Evolutionary conservation across 306 rosid species (phyloP), one percentile per base, ranked within the genome.

Genomic region (Rosa multiflora): DNA sequence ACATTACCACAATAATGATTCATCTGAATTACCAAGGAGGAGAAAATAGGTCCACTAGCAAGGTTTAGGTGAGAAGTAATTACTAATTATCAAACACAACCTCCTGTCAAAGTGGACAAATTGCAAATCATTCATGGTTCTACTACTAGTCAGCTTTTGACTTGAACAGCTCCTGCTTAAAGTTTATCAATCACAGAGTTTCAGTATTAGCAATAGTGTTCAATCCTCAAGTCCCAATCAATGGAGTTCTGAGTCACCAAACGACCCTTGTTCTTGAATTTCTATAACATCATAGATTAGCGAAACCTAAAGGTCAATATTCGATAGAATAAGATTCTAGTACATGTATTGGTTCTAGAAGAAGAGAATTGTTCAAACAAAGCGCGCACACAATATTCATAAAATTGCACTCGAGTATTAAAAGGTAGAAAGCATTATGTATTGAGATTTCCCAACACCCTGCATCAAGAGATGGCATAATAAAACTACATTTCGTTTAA

Each of bases 231-330:
- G n/a, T 21, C 66, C 52, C 66, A 85, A 81, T 82, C 35, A 82
- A 79, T 79, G 78, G 48, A 61, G 43, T 71, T 72, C 0, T 61
- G 67, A 61, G 39, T 64, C 12, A 85, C 86, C 86, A 79, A 85
- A 79, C 84, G 15, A 51, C 37, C 44, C 51, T 43, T 40, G 70
- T 53, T 78, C 21, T 77, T 42, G 32, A 72, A 11, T 44, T 32
- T 55, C 12, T 5, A 51, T 74, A 10, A 18, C 10, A 26, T 44
- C 10, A 7, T 47, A 61, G 47, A 18, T 15, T n/a, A 4, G n/a
- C 10, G 39, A 47, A 74, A 74, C 56, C 8, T 4, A 44, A 10
- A 32, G 29, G 79, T 43, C 55, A 35, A 72, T 35, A 37, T 47
- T 35, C 35, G 26, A 12, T 20, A 8, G 26, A 21, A 4, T 2